Conservation (phyloP, 1,284 basidiomycete genomes). For the Ceratobasidium sp. region DNA sequence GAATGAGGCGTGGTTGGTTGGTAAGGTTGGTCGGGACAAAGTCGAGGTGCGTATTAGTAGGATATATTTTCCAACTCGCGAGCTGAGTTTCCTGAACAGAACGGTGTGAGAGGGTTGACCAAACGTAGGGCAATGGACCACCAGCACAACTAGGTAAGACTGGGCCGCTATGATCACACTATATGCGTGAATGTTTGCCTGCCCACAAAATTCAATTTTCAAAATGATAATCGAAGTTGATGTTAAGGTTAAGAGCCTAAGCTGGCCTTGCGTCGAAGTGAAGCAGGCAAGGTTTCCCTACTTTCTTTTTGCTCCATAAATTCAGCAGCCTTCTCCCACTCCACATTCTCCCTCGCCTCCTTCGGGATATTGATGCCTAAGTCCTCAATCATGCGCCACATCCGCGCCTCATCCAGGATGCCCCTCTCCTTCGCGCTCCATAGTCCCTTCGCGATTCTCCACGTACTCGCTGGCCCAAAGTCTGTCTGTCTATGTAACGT, state of each 20-base stretch:
- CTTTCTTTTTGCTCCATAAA: not conserved
- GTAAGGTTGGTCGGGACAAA: slow-evolving; percentile 37
- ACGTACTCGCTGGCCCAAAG: slow-evolving; percentile 4
- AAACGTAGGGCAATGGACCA: not conserved
- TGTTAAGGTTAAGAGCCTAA: not conserved
- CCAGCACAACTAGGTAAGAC: slow-evolving; percentile 15
- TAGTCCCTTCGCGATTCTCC: not conserved
- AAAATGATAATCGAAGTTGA: not conserved
- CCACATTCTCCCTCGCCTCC: not conserved
- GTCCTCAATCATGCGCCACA: slow-evolving; percentile 16
- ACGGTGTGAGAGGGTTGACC: not conserved
- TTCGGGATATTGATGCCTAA: slow-evolving; percentile 1
- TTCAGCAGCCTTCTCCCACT: not conserved
- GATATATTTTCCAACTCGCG: not conserved
- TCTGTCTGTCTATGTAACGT: not conserved
- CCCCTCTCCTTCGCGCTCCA: slow-evolving; percentile 5
- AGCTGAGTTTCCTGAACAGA: not conserved
- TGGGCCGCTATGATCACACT: not conserved
- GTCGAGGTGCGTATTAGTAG: slow-evolving; percentile 5
- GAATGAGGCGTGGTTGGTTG: slow-evolving; percentile 31
- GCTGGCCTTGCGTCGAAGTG: not conserved
- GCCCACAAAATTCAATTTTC: too few relatives aligned
- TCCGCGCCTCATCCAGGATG: not conserved
- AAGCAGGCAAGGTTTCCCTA: not conserved
- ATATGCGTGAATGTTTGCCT: too few relatives aligned